phyloP scores from a whole-genome alignment of 495 filamentous ascomycete genomes.

The Neurospora sp. region DNA sequence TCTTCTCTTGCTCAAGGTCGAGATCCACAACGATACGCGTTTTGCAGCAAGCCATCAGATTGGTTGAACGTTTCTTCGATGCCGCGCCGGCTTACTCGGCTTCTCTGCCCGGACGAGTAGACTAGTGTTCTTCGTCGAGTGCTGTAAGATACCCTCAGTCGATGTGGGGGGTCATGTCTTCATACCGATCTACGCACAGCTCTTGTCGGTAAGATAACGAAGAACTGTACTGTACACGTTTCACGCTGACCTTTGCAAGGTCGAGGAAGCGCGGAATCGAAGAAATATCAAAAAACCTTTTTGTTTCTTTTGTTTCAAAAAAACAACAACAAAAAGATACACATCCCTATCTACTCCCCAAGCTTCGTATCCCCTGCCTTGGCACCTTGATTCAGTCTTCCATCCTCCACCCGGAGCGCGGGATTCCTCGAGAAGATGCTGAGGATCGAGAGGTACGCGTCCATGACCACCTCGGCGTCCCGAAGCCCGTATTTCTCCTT shows the following conservation, averaged over 20 bases:
- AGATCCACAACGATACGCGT: background rate
- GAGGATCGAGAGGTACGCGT: too few relatives aligned
- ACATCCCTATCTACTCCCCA: background rate
- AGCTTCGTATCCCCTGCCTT: background rate
- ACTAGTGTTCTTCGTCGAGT: background rate
- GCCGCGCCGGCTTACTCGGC: background rate
- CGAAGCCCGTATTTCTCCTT: too few relatives aligned
- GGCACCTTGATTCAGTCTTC: background rate
- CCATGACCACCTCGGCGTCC: too few relatives aligned
- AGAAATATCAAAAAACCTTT: background rate
- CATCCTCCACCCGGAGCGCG: background rate
- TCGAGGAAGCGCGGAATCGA: background rate
- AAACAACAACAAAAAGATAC: background rate
- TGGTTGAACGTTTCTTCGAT: background rate
- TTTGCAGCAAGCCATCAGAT: background rate
- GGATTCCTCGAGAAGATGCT: too few relatives aligned
- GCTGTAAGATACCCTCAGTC: too few relatives aligned
- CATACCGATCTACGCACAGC: too few relatives aligned
- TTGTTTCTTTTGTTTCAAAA: too few relatives aligned
- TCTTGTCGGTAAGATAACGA: background rate
- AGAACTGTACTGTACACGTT: background rate
- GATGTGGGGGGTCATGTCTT: too few relatives aligned
- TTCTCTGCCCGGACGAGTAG: background rate
- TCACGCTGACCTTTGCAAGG: conserved; percentile 1
- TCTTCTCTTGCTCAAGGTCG: background rate